Conservation (phyloP, 2,329 filamentous ascomycete genomes). For the Amylocarpus encephaloides region DNA sequence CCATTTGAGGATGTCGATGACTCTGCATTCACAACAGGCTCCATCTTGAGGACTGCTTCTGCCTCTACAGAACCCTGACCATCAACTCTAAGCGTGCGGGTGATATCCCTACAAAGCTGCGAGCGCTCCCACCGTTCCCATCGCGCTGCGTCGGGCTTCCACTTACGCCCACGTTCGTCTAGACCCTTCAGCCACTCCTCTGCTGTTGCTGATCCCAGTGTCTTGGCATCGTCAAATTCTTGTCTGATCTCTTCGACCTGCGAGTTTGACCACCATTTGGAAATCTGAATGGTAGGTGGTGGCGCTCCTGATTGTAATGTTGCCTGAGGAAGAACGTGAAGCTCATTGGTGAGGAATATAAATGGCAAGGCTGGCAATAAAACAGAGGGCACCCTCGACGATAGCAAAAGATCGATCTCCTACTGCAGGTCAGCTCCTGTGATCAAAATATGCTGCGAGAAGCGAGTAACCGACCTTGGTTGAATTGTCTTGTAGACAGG, state of each 20-base stretch:
- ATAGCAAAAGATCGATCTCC: conserved; percentile 66
- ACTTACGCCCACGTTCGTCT: conserved; percentile 52
- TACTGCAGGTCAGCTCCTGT: conserved; percentile 34
- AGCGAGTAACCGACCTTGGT: conserved; percentile 52
- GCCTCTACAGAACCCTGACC: conserved; percentile 4
- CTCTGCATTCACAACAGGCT: conserved; percentile 3
- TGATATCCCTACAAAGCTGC: conserved; percentile 39
- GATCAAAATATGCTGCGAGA: not conserved
- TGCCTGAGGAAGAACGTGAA: conserved; percentile 53
- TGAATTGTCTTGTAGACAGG: conserved; percentile 54
- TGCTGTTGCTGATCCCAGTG: conserved; percentile 59
- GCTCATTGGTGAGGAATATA: conserved; percentile 55
- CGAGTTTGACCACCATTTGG: conserved; percentile 58
- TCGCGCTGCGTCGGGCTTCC: conserved; percentile 57
- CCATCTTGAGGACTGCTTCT: not conserved
- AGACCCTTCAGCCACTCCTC: conserved; percentile 79
- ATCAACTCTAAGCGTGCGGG: conserved; percentile 19
- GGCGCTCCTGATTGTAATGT: conserved; percentile 46
- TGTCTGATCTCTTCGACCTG: conserved; percentile 57
- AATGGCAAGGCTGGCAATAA: conserved; percentile 65
- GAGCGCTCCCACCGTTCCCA: conserved; percentile 76
- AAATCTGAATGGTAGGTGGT: conserved; percentile 44
- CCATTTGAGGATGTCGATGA: conserved; percentile 7
- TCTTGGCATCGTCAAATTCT: conserved; percentile 57
- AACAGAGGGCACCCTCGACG: conserved; percentile 50